Evolutionary conservation across 176 grass and related monocot genomes (phyloP), one percentile per base, ranked within the genome.

Genomic region (Canna indica): DNA sequence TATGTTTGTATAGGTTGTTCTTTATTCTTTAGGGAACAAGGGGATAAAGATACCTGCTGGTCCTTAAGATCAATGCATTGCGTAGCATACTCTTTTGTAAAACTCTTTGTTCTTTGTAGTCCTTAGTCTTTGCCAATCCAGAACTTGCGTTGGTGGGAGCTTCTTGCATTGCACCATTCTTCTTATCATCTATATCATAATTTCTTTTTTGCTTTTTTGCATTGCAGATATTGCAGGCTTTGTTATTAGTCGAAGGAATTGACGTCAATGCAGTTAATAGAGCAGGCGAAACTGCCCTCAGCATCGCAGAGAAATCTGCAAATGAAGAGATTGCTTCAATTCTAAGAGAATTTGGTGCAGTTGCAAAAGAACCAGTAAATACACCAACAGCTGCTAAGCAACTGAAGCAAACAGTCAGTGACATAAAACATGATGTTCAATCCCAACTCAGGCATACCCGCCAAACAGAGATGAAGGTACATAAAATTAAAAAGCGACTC

Each of bases 351-450:
- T 60, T 73, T 73, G 71, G 71, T 42, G 71, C 71, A 28, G 71
- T 18, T 29, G 34, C 35, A 20, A 61, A 73, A 59, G 54, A 73
- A 73, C 53, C 52, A 29, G 53, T 34, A 73, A 73, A 73, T 41
- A 54, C 71, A 29, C 0, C 15, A 4, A 73, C 35, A 9, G 33
- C 71, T 29, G 71, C 71, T 2, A 73, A 73, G 54, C 71, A 73
- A 28, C 71, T 73, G 22, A 73, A 73, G 36, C 54, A 73, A 60
- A 73, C 71, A 25, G 71, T 73, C n/a, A 73, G 71, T 60, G 71
- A 73, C 52, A 73, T 73, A 73, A 73, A 61, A 59, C 53, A 73
- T 1, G 71, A 60, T 30, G 71, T 73, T 30, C 71, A 73, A 41
- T 73, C 47, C n/a, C 71, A 73, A 73, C 32, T 73, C 35, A 36